These are phyloP conservation scores for Magnolia kwangsiensis DNA, from an alignment of 164 flowering plant genomes.

Conservation along the genomic window DNA sequence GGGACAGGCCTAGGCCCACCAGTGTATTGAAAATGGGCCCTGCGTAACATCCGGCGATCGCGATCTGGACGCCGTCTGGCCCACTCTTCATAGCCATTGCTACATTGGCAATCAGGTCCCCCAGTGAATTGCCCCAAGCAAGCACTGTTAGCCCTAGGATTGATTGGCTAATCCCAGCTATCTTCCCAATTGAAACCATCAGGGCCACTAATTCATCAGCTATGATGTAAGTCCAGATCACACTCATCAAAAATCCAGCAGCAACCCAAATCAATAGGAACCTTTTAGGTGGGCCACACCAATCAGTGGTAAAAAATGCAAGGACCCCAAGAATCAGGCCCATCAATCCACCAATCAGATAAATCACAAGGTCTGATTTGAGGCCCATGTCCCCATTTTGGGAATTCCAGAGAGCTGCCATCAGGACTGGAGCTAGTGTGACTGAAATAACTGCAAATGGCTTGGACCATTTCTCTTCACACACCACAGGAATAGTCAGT, in stretches of 20 bases:
- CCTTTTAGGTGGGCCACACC: conserved; percentile 34
- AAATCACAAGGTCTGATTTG: conserved; percentile 11
- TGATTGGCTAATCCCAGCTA: conserved; percentile 40
- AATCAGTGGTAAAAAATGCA: conserved; percentile 27
- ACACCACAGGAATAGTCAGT: conserved; percentile 46
- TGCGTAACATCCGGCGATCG: conserved; percentile 49
- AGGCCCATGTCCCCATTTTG: conserved; percentile 9
- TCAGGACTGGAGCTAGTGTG: conserved; percentile 39
- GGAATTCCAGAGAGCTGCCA: conserved; percentile 37
- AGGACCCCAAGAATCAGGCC: conserved; percentile 31
- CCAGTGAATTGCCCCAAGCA: conserved; percentile 61
- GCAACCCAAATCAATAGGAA: conserved; percentile 46
- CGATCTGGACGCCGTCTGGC: conserved; percentile 41
- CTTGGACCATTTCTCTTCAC: conserved; percentile 52
- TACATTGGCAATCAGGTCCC: conserved; percentile 46
- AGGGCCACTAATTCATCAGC: conserved; percentile 54
- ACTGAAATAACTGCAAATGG: conserved; percentile 42
- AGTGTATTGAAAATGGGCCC: conserved; percentile 54
- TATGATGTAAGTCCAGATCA: conserved; percentile 51
- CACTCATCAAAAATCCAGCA: conserved; percentile 58
- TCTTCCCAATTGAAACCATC: conserved; percentile 41
- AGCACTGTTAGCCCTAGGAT: conserved; percentile 45
- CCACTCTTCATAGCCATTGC: conserved; percentile 41
- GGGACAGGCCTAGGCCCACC: conserved; percentile 46
- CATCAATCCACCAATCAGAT: conserved; percentile 17